Evolutionary conservation across 176 grass and related monocot genomes (phyloP), one percentile per base, ranked within the genome.

Genomic region (Bromus sterilis): DNA sequence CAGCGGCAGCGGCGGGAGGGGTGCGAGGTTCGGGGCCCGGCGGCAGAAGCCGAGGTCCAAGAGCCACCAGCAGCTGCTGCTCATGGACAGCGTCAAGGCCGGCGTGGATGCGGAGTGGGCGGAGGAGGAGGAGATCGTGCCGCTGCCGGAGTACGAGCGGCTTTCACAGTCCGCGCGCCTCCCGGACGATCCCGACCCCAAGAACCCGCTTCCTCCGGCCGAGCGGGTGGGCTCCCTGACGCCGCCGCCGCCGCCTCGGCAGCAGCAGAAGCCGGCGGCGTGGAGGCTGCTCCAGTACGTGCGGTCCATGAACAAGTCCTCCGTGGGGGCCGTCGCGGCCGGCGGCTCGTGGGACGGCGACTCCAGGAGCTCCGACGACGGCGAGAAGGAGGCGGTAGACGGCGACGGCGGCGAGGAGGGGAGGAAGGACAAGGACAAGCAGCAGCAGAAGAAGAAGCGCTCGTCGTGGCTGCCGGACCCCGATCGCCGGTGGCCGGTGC

Each of bases 281-380:
- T 80, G 86, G 75, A 86, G 87, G 92, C 58, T 94, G 75, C 86
- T 94, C 60, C 80, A 94, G 63, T 91, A 94, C 86, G 83, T 94
- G 65, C 72, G 88, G 74, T 82, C 78, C 3, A 43, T 83, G 78
- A 28, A 89, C 78, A 82, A 14, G 78, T 2, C 78, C 0, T 53
- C 49, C 2, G 49, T 20, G 0, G 49, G 23, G 61, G 31, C 23
- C 33, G 63, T 21, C 6, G 62, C 48, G 1, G 18, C 36, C 48
- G 30, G 46, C 51, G 30, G 82, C 70, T 44, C 39, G 21, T 88
- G 83, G 8, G 83, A 82, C 44, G 83, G 83, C 72, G 87, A 82
- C n/a, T 85, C 83, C 26, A 86, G 37, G 78, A 78, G 83, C 64
- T 86, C 87, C 12, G 91, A 91, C 12, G 91, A 91, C 25, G 86